These are phyloP conservation scores for Hawksworthiomyces lignivorus DNA, from an alignment of 2,329 filamentous ascomycete species.

Conservation along the genomic window DNA sequence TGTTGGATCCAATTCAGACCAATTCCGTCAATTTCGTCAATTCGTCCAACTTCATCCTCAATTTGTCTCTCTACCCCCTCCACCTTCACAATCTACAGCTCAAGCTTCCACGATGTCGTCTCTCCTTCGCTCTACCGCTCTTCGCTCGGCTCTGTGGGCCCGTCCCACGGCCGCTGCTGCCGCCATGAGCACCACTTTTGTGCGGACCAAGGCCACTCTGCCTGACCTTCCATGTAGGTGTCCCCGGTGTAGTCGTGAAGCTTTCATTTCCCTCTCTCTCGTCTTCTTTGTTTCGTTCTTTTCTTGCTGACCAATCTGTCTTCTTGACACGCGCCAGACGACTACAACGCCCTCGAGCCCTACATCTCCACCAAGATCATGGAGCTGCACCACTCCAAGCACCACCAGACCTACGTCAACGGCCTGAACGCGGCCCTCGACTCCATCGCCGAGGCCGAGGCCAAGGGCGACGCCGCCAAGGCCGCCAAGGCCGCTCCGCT, in stretches of 20 bases:
- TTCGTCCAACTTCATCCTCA: neutral
- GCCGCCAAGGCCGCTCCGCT: conserved; percentile 43
- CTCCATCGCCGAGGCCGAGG: conserved; percentile 54
- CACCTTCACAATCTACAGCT: too few relatives aligned
- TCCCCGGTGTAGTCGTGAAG: too few relatives aligned
- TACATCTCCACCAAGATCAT: conserved; percentile 73
- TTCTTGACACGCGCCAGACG: conserved; percentile 58
- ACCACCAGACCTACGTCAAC: conserved; percentile 71
- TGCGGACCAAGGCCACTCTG: conserved; percentile 83
- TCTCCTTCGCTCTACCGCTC: conserved; percentile 45
- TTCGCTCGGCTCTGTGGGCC: conserved; percentile 63
- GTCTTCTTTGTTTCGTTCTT: neutral
- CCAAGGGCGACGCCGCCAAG: conserved; percentile 50
- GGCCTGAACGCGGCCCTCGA: conserved; percentile 63
- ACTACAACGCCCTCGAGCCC: conserved; percentile 90
- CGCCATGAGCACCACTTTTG: conserved; percentile 64
- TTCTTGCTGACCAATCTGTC: too few relatives aligned
- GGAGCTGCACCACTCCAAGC: conserved; percentile 72
- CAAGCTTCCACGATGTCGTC: conserved; percentile 11
- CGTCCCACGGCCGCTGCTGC: conserved; percentile 60
- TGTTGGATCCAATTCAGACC: too few relatives aligned
- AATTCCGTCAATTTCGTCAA: too few relatives aligned
- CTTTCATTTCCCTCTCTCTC: too few relatives aligned
- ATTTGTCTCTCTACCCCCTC: neutral
- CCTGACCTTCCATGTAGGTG: conserved; percentile 68